Percentiles rank a stretch among this genome's conserved stretches.
These are phyloP conservation scores for Pythium oligandrum DNA, from an alignment of 352 stramenopile species.

Conservation along the genomic window DNA sequence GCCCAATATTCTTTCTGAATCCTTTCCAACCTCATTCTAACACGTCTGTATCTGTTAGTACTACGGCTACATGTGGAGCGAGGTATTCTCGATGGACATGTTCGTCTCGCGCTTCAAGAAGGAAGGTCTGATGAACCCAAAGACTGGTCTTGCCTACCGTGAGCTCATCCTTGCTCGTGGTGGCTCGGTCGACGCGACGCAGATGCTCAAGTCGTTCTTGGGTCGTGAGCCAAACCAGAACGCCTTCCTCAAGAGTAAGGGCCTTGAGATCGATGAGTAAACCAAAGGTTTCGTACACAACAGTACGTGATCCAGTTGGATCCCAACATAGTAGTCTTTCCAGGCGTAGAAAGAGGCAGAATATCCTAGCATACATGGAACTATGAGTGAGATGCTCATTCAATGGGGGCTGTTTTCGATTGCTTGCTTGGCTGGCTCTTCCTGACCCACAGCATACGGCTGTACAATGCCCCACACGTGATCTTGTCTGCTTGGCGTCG, in stretches of 20 bases:
- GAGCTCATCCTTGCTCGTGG: constrained; percentile 84
- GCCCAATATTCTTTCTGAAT: constrained; percentile 5
- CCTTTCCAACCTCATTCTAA: constrained; percentile 7
- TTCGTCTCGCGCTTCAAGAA: constrained; percentile 86
- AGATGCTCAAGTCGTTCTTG: constrained; percentile 81
- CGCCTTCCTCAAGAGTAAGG: constrained; percentile 82
- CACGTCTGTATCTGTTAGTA: constrained; percentile 30
- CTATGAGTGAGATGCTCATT: too few relatives aligned
- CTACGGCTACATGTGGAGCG: constrained; percentile 90
- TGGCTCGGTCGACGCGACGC: constrained; percentile 70
- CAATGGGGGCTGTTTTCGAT: too few relatives aligned
- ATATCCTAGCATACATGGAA: too few relatives aligned
- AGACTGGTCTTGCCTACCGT: constrained; percentile 76
- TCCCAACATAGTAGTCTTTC: too few relatives aligned
- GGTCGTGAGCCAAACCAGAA: constrained; percentile 71
- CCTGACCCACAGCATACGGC: too few relatives aligned
- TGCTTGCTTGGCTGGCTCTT: too few relatives aligned
- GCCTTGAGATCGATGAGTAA: constrained; percentile 24
- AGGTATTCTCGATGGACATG: constrained; percentile 89
- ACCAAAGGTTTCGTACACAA: too few relatives aligned
- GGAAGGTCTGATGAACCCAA: constrained; percentile 77
- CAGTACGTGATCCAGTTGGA: too few relatives aligned
- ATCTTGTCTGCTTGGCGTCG: too few relatives aligned
- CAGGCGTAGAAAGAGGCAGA: too few relatives aligned
- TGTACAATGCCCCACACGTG: too few relatives aligned